Conservation (phyloP, 257 asterid genomes). For the Gentiana macrophylla region DNA sequence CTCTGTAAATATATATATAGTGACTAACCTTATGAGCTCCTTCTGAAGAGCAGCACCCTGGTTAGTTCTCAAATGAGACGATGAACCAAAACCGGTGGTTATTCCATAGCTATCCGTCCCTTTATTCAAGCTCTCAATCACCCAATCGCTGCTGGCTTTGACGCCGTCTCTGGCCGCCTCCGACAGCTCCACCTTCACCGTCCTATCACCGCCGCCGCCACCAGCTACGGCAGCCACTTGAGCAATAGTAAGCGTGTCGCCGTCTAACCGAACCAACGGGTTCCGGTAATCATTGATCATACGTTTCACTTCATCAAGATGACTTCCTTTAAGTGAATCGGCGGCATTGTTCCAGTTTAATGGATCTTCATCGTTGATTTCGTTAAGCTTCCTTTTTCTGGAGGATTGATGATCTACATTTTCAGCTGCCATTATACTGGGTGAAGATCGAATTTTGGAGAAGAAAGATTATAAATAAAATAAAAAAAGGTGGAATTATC, state of each 20-base stretch:
- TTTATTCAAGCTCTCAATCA: constrained; percentile 23
- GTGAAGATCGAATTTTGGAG: no score
- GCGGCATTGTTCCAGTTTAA: constrained; percentile 32
- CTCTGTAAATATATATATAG: no score
- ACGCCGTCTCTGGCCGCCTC: constrained; percentile 30
- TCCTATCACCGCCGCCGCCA: background rate
- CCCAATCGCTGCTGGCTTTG: constrained; percentile 41
- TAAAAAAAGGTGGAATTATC: no score
- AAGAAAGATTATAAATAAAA: no score
- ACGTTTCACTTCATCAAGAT: constrained; percentile 23
- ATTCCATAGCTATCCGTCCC: constrained; percentile 35
- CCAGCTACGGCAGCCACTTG: constrained; percentile 34
- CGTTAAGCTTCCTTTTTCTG: background rate
- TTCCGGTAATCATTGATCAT: constrained; percentile 29
- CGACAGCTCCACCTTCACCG: constrained; percentile 19
- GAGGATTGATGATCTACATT: constrained; percentile 8
- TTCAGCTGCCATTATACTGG: constrained; percentile 7
- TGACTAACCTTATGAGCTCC: constrained; percentile 27
- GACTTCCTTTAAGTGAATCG: constrained; percentile 30
- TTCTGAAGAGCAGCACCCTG: constrained; percentile 35
- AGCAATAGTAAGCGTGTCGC: constrained; percentile 26
- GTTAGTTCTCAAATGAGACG: constrained; percentile 32
- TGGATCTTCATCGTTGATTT: constrained; percentile 13
- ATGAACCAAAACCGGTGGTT: constrained; percentile 39
- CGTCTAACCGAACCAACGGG: constrained; percentile 24